phyloP scores from a whole-genome alignment of 768 basidiomycete species.

The Ramaria rubella region DNA sequence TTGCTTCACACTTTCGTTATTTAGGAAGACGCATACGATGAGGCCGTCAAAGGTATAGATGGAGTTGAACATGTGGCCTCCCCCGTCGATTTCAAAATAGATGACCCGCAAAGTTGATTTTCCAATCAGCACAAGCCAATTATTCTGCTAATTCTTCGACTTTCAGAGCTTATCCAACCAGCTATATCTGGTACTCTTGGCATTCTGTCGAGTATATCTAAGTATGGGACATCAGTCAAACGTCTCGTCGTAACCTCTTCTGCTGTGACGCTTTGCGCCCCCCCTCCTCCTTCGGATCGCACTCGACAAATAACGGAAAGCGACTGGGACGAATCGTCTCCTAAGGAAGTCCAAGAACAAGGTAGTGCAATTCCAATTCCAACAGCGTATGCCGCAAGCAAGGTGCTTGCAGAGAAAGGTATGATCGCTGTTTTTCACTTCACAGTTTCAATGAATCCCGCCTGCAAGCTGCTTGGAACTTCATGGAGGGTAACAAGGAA shows the following conservation, averaged over 20 bases:
- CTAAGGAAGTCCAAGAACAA: constrained; percentile 43
- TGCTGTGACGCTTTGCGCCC: constrained; percentile 27
- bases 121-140: not conserved
- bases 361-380: constrained; percentile 30
- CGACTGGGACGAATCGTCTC: constrained; percentile 55
- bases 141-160: not conserved
- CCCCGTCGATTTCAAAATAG: constrained; percentile 23
- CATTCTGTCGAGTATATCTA: constrained; percentile 49
- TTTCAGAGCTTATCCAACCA: constrained; percentile 31
- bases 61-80: constrained; percentile 43
- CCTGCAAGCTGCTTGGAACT: constrained; percentile 44
- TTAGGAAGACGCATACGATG: constrained; percentile 46
- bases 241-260: constrained; percentile 69
- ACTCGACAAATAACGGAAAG: constrained; percentile 38
- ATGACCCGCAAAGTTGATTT: constrained; percentile 12
- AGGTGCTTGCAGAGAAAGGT: constrained; percentile 61
- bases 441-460: not conserved
- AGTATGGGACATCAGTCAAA: constrained; percentile 46
- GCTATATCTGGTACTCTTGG: constrained; percentile 37
- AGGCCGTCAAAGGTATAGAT: constrained; percentile 43
- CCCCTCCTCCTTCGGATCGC: constrained; percentile 18
- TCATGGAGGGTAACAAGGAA: constrained; percentile 37
- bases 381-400: constrained; percentile 57
- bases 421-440: constrained; percentile 21
- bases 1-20: not conserved